Base-by-base conservation (phyloP, 176 grass and related monocot genomes). In the Thalia dealbata region DNA sequence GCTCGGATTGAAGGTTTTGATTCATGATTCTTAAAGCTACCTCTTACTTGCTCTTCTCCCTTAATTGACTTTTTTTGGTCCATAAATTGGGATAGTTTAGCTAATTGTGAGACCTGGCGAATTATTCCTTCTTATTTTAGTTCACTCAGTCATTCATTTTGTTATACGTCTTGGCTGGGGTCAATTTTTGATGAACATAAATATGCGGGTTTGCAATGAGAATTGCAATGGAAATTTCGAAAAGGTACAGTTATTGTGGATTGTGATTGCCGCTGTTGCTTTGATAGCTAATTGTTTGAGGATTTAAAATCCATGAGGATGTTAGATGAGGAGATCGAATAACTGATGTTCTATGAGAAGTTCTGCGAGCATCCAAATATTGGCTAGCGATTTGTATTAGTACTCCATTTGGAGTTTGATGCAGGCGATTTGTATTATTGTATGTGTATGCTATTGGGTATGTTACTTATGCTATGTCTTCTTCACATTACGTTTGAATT, bases 1-100 rank as follows among this genome's bases (percentile, higher is more conserved):
- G 48, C 84, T 99, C 35, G 95, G 95, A 50, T 75, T 99, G 74
- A 99, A 99, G 85, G 95, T 99, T 81, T 50, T 44, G 14, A 30
- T 48, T 19, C 26, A 25, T 21, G 45, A 50, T n/a, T 50, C 65
- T 29, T 25, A 38, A 73, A 24, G 44, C 62, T 14, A 29, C 10
- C 3, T 64, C 22, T 62, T 27, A 38, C 54, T 74, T 35, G 8
- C 27, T 16, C 12, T 18, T 54, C 14, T 72, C 26, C 3, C 30
- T 10, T 30, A 22, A 52, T 10, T 29, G 19, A n/a, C 24, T 18
- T 50, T 15, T n/a, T n/a, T n/a, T n/a, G n/a, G n/a, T n/a, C n/a
- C n/a, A n/a, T n/a, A 3, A 46, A 22, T 2, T 25, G 7, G 42
- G 13, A 24, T 26, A 23, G 41, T 70, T 70, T 41, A 9, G 27